A percentile compares a stretch with the other conserved stretches of the same genome.
These are phyloP conservation scores for Venturia pyrina DNA, from an alignment of 2,329 filamentous ascomycete species.

Conservation along the genomic window DNA sequence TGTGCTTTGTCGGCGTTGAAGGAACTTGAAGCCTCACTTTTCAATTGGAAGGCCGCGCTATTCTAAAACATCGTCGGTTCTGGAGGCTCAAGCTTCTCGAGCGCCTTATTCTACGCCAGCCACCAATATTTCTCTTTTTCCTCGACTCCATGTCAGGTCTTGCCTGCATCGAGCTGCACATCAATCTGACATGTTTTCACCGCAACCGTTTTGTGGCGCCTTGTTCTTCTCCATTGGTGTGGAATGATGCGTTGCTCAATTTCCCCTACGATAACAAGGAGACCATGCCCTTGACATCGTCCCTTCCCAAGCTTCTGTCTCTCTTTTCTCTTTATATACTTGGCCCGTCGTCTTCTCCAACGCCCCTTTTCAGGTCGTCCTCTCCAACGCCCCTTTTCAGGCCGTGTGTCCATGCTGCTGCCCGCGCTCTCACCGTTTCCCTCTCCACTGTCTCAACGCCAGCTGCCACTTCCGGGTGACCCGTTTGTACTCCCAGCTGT, in stretches of 20 bases:
- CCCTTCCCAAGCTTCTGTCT: background rate
- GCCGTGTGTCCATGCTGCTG: background rate
- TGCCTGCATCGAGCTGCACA: too few species aligned
- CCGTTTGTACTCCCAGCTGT: background rate
- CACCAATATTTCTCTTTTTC: too few species aligned
- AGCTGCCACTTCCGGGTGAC: slow-evolving; percentile 5
- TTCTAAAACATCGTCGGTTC: too few species aligned
- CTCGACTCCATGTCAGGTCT: too few species aligned
- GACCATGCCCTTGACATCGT: background rate
- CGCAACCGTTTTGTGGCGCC: too few species aligned
- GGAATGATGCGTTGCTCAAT: background rate
- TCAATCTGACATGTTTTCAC: too few species aligned
- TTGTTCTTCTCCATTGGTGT: slow-evolving; percentile 1
- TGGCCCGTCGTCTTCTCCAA: background rate
- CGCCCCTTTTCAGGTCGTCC: background rate
- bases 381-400: background rate
- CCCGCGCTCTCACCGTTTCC: background rate
- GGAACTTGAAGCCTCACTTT: too few species aligned
- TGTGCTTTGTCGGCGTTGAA: too few species aligned
- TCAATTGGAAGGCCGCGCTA: too few species aligned
- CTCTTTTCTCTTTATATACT: slow-evolving; percentile 1
- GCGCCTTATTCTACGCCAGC: too few species aligned
- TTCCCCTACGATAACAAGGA: background rate
- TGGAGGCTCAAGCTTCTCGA: too few species aligned
- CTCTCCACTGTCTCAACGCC: background rate